Conservation (phyloP, 345 rosid species). For the Kernera saxatilis region DNA sequence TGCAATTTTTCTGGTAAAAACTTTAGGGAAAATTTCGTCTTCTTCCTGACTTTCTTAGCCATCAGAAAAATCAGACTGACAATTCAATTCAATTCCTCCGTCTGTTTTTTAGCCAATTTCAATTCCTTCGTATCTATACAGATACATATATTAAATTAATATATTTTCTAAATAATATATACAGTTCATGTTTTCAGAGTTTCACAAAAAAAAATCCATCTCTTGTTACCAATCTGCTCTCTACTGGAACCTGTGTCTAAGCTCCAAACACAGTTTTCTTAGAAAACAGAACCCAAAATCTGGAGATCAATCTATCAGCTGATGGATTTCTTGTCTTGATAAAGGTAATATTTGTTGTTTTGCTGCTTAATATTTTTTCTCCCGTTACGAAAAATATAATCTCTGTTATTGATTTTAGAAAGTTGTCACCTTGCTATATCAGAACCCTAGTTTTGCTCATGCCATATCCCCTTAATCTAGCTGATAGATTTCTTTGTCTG, state of each 20-base stretch:
- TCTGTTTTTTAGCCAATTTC: neutral
- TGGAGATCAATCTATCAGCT: neutral
- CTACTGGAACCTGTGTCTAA: neutral
- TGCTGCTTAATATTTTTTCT: neutral
- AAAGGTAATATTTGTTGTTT: constrained; percentile 11
- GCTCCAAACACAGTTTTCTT: neutral
- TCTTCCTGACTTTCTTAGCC: neutral
- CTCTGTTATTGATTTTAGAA: neutral
- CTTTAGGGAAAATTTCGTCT: neutral
- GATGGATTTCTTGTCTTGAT: neutral
- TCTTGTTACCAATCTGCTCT: neutral
- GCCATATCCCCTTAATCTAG: neutral
- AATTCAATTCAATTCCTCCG: constrained; percentile 8
- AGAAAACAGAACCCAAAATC: neutral
- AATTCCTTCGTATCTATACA: neutral
- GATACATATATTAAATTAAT: neutral
- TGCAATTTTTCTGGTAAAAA: neutral
- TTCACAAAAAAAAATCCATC: neutral
- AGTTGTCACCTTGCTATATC: neutral
- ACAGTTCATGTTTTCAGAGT: constrained; percentile 5
- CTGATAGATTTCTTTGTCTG: neutral
- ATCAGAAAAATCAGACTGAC: constrained; percentile 22
- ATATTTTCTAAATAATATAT: neutral
- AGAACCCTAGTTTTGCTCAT: neutral
- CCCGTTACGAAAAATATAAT: neutral